Conservation (phyloP, 1,139 yeast genomes). For the Magnusiomyces ingens region DNA sequence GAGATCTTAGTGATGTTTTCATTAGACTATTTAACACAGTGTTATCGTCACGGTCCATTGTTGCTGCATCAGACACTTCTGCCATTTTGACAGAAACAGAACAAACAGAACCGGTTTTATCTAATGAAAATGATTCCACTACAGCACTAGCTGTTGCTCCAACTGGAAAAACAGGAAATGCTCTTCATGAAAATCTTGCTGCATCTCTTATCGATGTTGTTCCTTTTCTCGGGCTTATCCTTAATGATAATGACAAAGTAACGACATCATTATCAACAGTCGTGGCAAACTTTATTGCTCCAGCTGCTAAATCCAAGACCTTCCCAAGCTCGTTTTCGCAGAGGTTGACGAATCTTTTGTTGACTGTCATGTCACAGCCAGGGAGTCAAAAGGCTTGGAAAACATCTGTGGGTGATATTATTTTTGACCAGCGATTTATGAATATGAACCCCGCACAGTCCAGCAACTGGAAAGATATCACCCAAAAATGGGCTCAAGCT, state of each 20-base stretch:
- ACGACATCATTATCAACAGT: constrained; percentile 37
- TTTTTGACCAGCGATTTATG: constrained; percentile 41
- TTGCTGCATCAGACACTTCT: constrained; percentile 3
- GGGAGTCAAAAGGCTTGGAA: constrained; percentile 35
- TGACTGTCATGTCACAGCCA: constrained; percentile 22
- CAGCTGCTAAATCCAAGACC: constrained; percentile 38
- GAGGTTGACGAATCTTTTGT: constrained; percentile 28
- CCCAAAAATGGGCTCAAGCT: constrained; percentile 48
- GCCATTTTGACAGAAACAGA: constrained; percentile 9
- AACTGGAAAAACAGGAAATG: constrained; percentile 2
- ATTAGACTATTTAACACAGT: constrained; percentile 45
- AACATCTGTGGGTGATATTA: constrained; percentile 33
- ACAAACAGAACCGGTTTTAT: constrained; percentile 3
- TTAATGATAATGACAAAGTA: constrained; percentile 45
- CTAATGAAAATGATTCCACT: constrained; percentile 14
- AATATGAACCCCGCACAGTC: constrained; percentile 29
- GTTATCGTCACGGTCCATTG: constrained; percentile 28
- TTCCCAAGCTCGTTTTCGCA: constrained; percentile 27
- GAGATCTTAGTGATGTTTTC: constrained; percentile 63
- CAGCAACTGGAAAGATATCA: constrained; percentile 45
- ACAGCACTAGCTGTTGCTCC: constrained; percentile 14
- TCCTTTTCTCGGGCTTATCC: constrained; percentile 37
- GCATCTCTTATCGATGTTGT: constrained; percentile 36
- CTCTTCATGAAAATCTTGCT: constrained; percentile 35
- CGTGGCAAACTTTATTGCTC: constrained; percentile 37